Base-by-base conservation (phyloP, 176 grass and related monocot species). In the Triticum dicoccoides region DNA sequence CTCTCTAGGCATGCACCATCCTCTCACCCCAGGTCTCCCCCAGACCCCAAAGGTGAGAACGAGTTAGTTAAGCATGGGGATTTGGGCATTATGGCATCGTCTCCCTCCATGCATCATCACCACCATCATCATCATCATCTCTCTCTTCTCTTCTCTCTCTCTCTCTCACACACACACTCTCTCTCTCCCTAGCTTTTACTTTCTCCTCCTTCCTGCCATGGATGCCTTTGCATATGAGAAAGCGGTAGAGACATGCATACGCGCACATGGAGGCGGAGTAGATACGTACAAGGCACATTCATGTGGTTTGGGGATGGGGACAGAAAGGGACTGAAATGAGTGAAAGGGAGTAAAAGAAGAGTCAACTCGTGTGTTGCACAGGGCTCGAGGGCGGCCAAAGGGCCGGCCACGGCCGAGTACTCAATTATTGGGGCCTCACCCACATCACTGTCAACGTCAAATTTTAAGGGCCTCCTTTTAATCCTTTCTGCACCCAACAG, bases 301-400 rank as follows among this genome's bases (percentile, higher is more conserved):
- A 91, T 88, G 89, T 86, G 89, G 72, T 62, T 73, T 84, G 47
- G 77, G 80, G 90, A 92, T 90, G 87, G 90, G 78, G 90, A 95
- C 93, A 95, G 94, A 95, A 93, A 91, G 94, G 88, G 89, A 88
- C 86, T 87, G 94, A 93, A 91, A 93, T 83, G 88, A 91, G 73
- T 92, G 90, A 93, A 89, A 93, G 91, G 69, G 87, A 87, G 91
- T 86, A 87, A 95, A 93, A 82, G 89, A 91, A 80, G 91, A 93
- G 91, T 95, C 94, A 95, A 95, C 91, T 95, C 94, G 86, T 85
- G 94, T 89, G 84, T 82, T 87, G 91, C 94, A 95, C 91, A 89
- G 94, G 94, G 94, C 94, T 95, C 94, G 94, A 95, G 89, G 61
- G 94, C 91, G 89, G 61, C 69, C 89, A 87, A 77, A 56, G 74